These are phyloP conservation scores for Globisporangium echinulatum DNA, from an alignment of 352 stramenopile species.

Conservation along the genomic window DNA sequence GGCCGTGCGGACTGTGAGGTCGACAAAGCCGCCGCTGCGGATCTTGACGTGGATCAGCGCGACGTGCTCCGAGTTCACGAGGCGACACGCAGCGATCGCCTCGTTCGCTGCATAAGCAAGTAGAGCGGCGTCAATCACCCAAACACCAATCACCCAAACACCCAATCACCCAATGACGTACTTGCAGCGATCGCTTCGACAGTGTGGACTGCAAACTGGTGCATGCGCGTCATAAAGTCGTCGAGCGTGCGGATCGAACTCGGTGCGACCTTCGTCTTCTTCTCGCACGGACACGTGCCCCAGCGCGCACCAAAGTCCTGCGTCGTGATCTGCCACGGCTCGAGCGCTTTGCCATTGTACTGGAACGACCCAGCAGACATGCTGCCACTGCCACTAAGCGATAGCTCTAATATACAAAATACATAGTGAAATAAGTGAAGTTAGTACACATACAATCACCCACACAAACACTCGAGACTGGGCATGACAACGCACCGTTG, in stretches of 20 bases:
- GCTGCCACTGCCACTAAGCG: slow-evolving; percentile 16
- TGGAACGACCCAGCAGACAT: slow-evolving; percentile 39
- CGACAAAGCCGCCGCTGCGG: slow-evolving; percentile 72
- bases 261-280: slow-evolving; percentile 80
- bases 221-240: slow-evolving; percentile 78
- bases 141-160: neutral
- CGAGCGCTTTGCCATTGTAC: slow-evolving; percentile 71
- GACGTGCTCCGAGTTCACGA: slow-evolving; percentile 78
- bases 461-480: neutral
- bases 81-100: slow-evolving; percentile 72
- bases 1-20: slow-evolving; percentile 80
- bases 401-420: slow-evolving; percentile 23
- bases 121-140: neutral
- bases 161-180: slow-evolving; percentile 31
- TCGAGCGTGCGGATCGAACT: slow-evolving; percentile 76
- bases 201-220: slow-evolving; percentile 72
- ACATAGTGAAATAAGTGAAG: neutral
- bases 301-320: slow-evolving; percentile 83
- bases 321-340: slow-evolving; percentile 84
- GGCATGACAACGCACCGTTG: slow-evolving; percentile 36
- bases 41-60: slow-evolving; percentile 85
- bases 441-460: neutral
- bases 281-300: slow-evolving; percentile 75
- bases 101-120: slow-evolving; percentile 54
- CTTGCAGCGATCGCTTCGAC: slow-evolving; percentile 81